These are phyloP conservation scores for Microstegium vimineum DNA, from an alignment of 176 grass and related monocot genomes.

Conservation along the genomic window DNA sequence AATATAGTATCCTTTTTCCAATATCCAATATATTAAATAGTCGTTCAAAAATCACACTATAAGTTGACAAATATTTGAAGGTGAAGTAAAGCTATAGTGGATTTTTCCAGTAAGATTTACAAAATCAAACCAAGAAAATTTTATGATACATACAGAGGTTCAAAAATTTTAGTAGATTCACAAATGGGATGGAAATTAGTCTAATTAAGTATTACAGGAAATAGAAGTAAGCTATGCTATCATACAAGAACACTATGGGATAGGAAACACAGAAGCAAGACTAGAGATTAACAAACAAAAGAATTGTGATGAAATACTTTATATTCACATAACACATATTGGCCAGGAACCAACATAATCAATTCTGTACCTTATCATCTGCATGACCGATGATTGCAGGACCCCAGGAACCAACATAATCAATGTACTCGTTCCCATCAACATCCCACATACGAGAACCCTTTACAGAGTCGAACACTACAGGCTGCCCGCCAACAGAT, in stretches of 20 bases:
- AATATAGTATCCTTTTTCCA: background rate
- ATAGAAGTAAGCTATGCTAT: background rate
- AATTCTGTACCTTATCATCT: slow-evolving; percentile 61
- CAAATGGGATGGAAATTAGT: background rate
- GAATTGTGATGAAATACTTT: background rate
- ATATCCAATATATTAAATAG: background rate
- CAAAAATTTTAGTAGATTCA: background rate
- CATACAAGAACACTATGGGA: background rate
- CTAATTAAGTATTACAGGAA: background rate
- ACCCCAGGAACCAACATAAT: slow-evolving; percentile 99
- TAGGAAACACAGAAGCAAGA: background rate
- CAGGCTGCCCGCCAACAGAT: slow-evolving; percentile 89
- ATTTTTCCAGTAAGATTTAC: background rate
- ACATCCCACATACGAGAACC: slow-evolving; percentile 98
- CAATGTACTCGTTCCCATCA: slow-evolving; percentile 94
- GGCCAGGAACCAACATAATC: background rate
- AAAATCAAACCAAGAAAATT: background rate
- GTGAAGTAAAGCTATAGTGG: background rate
- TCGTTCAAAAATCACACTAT: background rate
- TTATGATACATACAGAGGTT: background rate
- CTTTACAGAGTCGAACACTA: slow-evolving; percentile 97
- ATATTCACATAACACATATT: background rate
- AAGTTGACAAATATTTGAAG: background rate
- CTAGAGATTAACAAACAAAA: background rate
- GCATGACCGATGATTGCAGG: slow-evolving; percentile 98